Percentiles rank a stretch among this genome's conserved stretches.
phyloP scores from a whole-genome alignment of 1,284 basidiomycete species.

The Leccinum variabile region DNA sequence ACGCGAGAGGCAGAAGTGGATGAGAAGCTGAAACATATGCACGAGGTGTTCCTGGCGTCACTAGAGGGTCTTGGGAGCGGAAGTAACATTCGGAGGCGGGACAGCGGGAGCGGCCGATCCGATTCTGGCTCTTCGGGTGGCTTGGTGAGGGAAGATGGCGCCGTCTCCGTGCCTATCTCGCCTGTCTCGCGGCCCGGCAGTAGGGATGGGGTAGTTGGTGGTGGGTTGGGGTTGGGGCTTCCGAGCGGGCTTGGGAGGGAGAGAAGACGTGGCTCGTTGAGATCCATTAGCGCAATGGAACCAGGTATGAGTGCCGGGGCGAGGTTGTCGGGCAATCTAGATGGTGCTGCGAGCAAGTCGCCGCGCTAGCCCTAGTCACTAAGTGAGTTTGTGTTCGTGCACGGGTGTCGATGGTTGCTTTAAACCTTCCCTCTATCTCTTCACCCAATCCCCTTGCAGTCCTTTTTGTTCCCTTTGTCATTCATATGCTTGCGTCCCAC shows the following conservation, averaged over 20 bases:
- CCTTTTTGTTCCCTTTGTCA: not conserved
- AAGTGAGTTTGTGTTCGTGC: not conserved
- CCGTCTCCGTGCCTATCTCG: constrained; percentile 2
- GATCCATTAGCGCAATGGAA: constrained; percentile 24
- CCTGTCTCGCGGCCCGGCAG: constrained; percentile 15
- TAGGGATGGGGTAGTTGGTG: constrained; percentile 1
- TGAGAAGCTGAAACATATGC: constrained; percentile 60
- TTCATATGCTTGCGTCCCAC: not conserved
- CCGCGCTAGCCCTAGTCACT: constrained; percentile 6
- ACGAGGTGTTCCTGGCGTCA: constrained; percentile 60
- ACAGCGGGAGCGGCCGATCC: constrained; percentile 11
- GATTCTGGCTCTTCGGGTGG: constrained; percentile 15
- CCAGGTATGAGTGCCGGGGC: constrained; percentile 6
- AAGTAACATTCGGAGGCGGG: constrained; percentile 12
- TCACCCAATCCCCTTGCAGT: not conserved
- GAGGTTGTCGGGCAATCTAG: constrained; percentile 16
- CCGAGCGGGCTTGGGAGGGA: constrained; percentile 21
- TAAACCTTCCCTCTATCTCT: not conserved
- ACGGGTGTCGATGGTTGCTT: not conserved
- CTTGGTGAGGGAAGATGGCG: constrained; percentile 13
- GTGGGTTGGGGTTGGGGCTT: constrained; percentile 11
- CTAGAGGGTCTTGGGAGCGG: constrained; percentile 49
- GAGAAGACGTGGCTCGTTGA: constrained; percentile 17
- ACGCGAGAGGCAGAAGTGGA: constrained; percentile 64
- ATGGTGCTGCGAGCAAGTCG: constrained; percentile 18